phyloP scores from a whole-genome alignment of 2,329 filamentous ascomycete genomes.

The Colletotrichum sp. region DNA sequence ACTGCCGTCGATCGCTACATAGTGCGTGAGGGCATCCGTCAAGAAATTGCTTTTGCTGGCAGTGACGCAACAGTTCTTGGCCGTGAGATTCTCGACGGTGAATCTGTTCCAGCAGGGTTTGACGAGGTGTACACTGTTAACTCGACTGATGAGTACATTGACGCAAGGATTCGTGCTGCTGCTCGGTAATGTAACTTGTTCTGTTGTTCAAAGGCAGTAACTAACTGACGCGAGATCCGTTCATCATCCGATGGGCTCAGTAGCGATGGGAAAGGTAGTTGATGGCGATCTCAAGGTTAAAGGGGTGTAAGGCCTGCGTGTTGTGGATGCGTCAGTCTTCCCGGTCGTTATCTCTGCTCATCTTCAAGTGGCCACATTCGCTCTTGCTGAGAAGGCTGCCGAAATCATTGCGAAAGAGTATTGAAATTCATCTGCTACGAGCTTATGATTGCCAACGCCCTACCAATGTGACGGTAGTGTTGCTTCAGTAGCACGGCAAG shows the following conservation, averaged over 20 bases:
- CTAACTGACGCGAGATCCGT: not conserved
- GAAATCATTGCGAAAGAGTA: slow-evolving; percentile 48
- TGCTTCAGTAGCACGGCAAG: not conserved
- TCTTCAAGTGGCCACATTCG: slow-evolving; percentile 55
- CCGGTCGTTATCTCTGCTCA: slow-evolving; percentile 46
- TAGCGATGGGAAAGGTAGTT: slow-evolving; percentile 33
- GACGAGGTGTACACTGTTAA: slow-evolving; percentile 17
- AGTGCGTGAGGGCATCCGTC: slow-evolving; percentile 27
- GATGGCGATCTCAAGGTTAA: slow-evolving; percentile 38
- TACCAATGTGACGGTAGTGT: not conserved
- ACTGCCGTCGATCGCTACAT: slow-evolving; percentile 34
- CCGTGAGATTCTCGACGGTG: slow-evolving; percentile 23
- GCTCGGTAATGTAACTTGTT: slow-evolving; percentile 17
- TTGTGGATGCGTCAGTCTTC: slow-evolving; percentile 42
- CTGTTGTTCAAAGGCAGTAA: not conserved
- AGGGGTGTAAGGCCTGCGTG: slow-evolving; percentile 36
- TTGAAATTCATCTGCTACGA: not conserved
- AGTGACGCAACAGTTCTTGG: slow-evolving; percentile 17
- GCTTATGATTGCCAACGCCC: not conserved
- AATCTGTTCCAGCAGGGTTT: slow-evolving; percentile 25
- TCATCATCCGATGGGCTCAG: slow-evolving; percentile 28
- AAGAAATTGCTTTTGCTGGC: slow-evolving; percentile 22
- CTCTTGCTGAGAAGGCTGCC: slow-evolving; percentile 63
- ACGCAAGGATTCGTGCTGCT: slow-evolving; percentile 22
- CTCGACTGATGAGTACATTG: slow-evolving; percentile 29